These are phyloP conservation scores for Rostrohypoxylon terebratum DNA, from an alignment of 495 filamentous ascomycete genomes.

Conservation along the genomic window DNA sequence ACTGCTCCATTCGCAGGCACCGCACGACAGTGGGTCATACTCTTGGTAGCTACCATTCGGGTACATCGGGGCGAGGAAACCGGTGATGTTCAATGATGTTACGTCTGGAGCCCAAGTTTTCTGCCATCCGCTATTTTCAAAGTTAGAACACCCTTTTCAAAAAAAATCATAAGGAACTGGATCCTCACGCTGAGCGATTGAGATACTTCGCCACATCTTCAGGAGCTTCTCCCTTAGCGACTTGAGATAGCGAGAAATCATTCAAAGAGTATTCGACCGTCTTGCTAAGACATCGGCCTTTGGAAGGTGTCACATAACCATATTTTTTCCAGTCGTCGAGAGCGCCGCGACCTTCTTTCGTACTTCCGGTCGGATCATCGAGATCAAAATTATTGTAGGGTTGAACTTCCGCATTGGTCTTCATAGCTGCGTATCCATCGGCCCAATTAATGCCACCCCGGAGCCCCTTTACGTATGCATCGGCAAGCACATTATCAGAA, in stretches of 20 bases:
- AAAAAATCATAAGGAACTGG: too few species aligned
- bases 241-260: conserved; percentile 71
- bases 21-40: conserved; percentile 69
- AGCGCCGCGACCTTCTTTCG: conserved; percentile 75
- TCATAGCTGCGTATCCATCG: conserved; percentile 74
- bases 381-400: conserved; percentile 68
- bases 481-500: conserved; percentile 76
- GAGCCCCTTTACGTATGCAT: conserved; percentile 78
- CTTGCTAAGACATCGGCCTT: conserved; percentile 67
- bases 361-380: conserved; percentile 67
- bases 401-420: conserved; percentile 70
- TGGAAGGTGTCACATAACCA: conserved; percentile 71
- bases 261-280: conserved; percentile 75
- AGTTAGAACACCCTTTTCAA: conserved; percentile 3
- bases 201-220: conserved; percentile 69
- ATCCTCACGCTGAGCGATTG: conserved; percentile 61
- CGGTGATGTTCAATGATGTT: conserved; percentile 66
- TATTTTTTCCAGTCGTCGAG: conserved; percentile 72
- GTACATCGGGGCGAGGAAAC: conserved; percentile 71
- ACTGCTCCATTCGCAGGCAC: conserved; percentile 71
- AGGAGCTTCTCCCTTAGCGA: conserved; percentile 66
- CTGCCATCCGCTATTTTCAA: conserved; percentile 64
- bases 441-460: conserved; percentile 69
- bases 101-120: conserved; percentile 72
- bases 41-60: conserved; percentile 64